Conservation (phyloP, 1,139 yeast species). For the Candida smagusa region DNA sequence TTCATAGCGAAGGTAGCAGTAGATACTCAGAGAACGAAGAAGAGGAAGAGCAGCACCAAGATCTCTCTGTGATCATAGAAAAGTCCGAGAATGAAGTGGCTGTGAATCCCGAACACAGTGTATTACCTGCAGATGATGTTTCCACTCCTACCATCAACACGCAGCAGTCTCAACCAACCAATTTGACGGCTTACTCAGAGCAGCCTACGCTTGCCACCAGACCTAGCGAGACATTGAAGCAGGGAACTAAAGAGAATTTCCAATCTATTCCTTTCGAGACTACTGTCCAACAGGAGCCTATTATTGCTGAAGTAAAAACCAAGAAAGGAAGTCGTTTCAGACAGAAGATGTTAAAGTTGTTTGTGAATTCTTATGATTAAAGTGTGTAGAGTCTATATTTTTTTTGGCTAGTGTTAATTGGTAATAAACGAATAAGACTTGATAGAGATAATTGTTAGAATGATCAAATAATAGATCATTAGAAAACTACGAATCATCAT, state of each 20-base stretch:
- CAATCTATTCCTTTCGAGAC: too few species aligned
- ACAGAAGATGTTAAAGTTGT: constrained; percentile 33
- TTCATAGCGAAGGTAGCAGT: constrained; percentile 1
- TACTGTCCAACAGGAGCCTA: too few species aligned
- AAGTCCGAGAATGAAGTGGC: not conserved
- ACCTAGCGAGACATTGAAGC: too few species aligned
- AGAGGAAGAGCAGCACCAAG: not conserved
- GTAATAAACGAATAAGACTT: too few species aligned
- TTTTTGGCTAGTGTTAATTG: too few species aligned
- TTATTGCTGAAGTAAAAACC: too few species aligned
- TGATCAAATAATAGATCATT: too few species aligned
- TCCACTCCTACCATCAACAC: constrained; percentile 9
- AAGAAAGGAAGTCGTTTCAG: constrained; percentile 24
- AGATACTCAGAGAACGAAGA: constrained; percentile 1
- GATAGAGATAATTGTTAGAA: too few species aligned
- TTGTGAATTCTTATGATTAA: constrained; percentile 28
- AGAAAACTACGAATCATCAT: too few species aligned
- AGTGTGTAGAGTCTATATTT: not conserved
- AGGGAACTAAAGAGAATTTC: too few species aligned
- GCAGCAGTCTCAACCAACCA: constrained; percentile 9
- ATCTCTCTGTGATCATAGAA: not conserved
- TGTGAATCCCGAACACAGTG: not conserved
- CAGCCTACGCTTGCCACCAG: constrained; percentile 2
- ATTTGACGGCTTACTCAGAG: constrained; percentile 13
- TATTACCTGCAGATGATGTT: constrained; percentile 2